phyloP scores from a whole-genome alignment of 768 basidiomycete genomes.

The Leucocoprinus leucothites region DNA sequence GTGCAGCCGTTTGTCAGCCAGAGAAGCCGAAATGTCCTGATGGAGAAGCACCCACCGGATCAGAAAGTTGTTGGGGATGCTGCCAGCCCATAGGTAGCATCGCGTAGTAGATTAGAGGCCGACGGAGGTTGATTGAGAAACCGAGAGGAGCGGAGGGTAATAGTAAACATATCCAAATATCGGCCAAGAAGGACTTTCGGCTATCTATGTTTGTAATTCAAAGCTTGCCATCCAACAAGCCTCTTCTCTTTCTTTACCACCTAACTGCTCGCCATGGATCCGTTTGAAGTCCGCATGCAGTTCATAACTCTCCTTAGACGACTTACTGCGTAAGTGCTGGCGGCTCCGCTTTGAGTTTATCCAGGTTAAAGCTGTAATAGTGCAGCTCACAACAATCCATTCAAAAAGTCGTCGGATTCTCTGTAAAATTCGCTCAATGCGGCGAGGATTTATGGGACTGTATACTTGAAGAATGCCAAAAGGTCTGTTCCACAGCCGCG shows the following conservation, averaged over 20 bases:
- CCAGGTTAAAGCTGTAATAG: slow-evolving; percentile 20
- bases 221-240: no score
- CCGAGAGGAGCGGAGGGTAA: not conserved
- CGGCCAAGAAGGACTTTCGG: no score
- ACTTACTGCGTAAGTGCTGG: slow-evolving; percentile 32
- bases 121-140: no score
- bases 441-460: slow-evolving; percentile 96
- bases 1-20: no score
- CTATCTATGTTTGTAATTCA: no score
- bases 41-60: not conserved
- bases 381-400: slow-evolving; percentile 82
- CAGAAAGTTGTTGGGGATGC: not conserved
- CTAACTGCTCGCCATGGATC: slow-evolving; percentile 25
- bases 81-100: not conserved
- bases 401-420: slow-evolving; percentile 82
- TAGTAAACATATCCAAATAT: not conserved
- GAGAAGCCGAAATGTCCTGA: no score
- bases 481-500: slow-evolving; percentile 41
- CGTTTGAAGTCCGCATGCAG: slow-evolving; percentile 39
- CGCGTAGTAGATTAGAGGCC: no score
- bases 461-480: slow-evolving; percentile 85
- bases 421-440: slow-evolving; percentile 78
- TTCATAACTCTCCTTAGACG: slow-evolving; percentile 31
- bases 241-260: no score
- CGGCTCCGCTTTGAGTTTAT: slow-evolving; percentile 2